Conservation (phyloP, 345 rosid species). For the Trapa incisa region DNA sequence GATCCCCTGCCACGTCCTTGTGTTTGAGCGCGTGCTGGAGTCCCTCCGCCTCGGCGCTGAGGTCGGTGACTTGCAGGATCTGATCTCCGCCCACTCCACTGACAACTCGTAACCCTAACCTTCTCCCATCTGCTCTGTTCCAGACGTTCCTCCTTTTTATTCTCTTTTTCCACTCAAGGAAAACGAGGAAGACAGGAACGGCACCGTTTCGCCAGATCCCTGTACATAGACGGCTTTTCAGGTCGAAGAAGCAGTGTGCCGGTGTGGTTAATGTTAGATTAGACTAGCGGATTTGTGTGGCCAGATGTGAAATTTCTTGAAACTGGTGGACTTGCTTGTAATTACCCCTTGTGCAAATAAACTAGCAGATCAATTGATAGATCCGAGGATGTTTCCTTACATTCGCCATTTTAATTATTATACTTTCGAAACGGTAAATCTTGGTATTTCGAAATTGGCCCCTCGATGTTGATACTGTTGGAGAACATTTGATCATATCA, state of each 20-base stretch:
- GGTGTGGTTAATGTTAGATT: not conserved
- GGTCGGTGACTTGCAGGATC: conserved; percentile 13
- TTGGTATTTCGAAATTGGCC: not conserved
- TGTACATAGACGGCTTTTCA: not conserved
- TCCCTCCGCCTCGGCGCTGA: conserved; percentile 64
- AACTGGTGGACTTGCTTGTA: conserved; percentile 1
- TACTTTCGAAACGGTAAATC: too few relatives aligned
- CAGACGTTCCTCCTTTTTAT: not conserved
- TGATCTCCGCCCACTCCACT: conserved; percentile 1
- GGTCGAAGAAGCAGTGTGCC: not conserved
- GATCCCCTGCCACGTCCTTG: conserved; percentile 82
- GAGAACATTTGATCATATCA: not conserved
- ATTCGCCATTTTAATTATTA: not conserved
- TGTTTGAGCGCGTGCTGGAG: conserved; percentile 72
- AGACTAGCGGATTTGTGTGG: not conserved
- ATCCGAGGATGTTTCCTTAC: not conserved
- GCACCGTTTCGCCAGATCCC: not conserved
- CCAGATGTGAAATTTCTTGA: not conserved
- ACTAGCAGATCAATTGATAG: not conserved
- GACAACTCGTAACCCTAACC: conserved; percentile 1
- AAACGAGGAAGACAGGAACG: not conserved
- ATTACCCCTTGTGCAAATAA: not conserved
- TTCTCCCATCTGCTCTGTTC: not conserved
- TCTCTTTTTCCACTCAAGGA: not conserved
- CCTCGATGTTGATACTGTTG: not conserved